phyloP scores from a whole-genome alignment of 169 alveolate genomes.

The Besnoitia besnoiti region DNA sequence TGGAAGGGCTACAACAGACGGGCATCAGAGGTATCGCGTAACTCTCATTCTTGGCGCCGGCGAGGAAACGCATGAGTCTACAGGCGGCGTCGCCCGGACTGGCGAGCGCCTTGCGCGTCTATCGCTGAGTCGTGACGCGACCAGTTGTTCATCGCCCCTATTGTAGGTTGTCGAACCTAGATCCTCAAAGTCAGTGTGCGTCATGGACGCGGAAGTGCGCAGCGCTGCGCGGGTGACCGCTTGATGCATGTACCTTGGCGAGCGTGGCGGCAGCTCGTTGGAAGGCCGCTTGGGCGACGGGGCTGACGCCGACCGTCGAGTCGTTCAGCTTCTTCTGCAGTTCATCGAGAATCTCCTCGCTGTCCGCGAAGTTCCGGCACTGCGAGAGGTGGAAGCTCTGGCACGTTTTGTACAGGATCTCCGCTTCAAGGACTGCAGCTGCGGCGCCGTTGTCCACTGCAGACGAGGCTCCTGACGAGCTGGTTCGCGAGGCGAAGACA shows the following conservation, averaged over 20 bases:
- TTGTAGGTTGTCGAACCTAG: too few relatives aligned
- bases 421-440: slow-evolving; percentile 8
- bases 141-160: too few relatives aligned
- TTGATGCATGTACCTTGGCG: background rate
- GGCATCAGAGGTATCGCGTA: too few relatives aligned
- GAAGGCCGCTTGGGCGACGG: slow-evolving; percentile 12
- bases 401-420: background rate
- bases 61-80: too few relatives aligned
- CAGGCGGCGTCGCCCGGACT: too few relatives aligned
- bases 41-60: too few relatives aligned
- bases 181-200: too few relatives aligned
- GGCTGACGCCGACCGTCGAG: background rate
- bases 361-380: background rate
- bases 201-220: too few relatives aligned
- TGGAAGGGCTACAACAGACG: too few relatives aligned
- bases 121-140: too few relatives aligned
- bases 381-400: slow-evolving; percentile 14
- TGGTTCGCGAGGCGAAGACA: too few relatives aligned
- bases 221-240: background rate
- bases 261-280: slow-evolving; percentile 7
- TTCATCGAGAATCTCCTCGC: slow-evolving; percentile 24
- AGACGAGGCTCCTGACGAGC: background rate
- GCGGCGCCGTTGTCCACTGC: background rate
- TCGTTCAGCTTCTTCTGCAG: background rate
- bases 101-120: too few relatives aligned